phyloP scores from a whole-genome alignment of 495 filamentous ascomycete species.

The Saxophila tyrrhenica region DNA sequence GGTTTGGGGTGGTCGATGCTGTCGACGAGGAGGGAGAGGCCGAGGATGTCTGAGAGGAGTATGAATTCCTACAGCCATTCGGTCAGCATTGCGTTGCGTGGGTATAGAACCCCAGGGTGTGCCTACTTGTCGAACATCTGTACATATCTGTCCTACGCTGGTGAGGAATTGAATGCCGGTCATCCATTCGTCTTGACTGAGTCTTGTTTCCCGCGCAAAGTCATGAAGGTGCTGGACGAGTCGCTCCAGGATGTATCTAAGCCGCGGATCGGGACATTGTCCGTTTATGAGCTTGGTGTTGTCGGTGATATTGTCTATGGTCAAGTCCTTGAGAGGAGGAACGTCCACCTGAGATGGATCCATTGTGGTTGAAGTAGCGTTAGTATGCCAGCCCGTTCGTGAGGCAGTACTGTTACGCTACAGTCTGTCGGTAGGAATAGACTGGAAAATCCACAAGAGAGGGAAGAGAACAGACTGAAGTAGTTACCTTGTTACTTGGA shows the following conservation, averaged over 20 bases:
- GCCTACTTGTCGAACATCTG: slow-evolving; percentile 28
- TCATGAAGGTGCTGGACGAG: slow-evolving; percentile 33
- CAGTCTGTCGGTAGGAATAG: too few species aligned
- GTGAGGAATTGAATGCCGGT: slow-evolving; percentile 32
- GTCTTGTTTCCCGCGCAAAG: slow-evolving; percentile 33
- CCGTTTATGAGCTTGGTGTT: slow-evolving; percentile 34
- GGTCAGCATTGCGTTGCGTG: background rate
- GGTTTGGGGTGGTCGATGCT: slow-evolving; percentile 88
- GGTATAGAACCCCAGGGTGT: too few species aligned
- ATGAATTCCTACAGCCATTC: slow-evolving; percentile 62
- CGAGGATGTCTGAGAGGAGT: slow-evolving; percentile 82
- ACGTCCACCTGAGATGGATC: slow-evolving; percentile 25
- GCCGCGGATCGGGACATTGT: slow-evolving; percentile 25
- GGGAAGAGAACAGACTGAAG: too few species aligned
- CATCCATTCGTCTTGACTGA: slow-evolving; percentile 34
- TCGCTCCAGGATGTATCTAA: slow-evolving; percentile 32
- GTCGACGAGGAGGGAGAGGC: slow-evolving; percentile 82
- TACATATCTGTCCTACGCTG: slow-evolving; percentile 32
- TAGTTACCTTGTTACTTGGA: too few species aligned
- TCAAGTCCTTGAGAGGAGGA: slow-evolving; percentile 32
- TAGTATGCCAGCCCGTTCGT: too few species aligned
- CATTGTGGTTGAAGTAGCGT: slow-evolving; percentile 10
- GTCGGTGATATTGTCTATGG: slow-evolving; percentile 36
- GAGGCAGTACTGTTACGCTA: too few species aligned
- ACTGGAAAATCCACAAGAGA: too few species aligned